These are phyloP conservation scores for Sanguinoderma infundibulare DNA, from an alignment of 1,284 basidiomycete genomes.

Conservation along the genomic window DNA sequence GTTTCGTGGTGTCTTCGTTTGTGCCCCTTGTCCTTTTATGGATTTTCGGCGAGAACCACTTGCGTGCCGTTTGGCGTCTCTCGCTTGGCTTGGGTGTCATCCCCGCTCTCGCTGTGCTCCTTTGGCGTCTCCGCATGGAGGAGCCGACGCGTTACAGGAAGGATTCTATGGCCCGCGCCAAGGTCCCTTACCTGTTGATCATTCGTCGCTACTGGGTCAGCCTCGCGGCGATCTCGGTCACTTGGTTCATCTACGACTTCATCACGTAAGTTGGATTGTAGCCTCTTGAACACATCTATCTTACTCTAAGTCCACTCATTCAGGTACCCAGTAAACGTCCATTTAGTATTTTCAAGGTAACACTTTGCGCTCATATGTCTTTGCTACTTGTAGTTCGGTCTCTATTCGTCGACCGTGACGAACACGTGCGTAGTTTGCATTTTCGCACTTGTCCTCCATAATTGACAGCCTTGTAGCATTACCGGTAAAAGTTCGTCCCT, in stretches of 20 bases:
- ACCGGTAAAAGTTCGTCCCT: slow-evolving; percentile 57
- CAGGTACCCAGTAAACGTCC: slow-evolving; percentile 59
- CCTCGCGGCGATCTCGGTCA: slow-evolving; percentile 69
- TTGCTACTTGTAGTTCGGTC: slow-evolving; percentile 60
- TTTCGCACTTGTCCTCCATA: background rate
- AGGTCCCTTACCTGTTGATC: slow-evolving; percentile 81
- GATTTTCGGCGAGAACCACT: slow-evolving; percentile 86
- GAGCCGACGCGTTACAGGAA: slow-evolving; percentile 77
- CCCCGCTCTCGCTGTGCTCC: slow-evolving; percentile 79
- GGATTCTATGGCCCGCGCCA: slow-evolving; percentile 76
- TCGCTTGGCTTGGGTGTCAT: slow-evolving; percentile 88
- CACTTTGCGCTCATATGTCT: background rate
- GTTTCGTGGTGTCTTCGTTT: slow-evolving; percentile 85
- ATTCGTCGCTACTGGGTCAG: slow-evolving; percentile 81
- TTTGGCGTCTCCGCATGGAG: slow-evolving; percentile 88
- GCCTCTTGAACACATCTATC: background rate
- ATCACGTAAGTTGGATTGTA: slow-evolving; percentile 55
- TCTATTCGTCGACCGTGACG: slow-evolving; percentile 85
- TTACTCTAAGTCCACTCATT: background rate
- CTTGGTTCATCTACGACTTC: slow-evolving; percentile 90
- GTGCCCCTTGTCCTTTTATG: slow-evolving; percentile 85
- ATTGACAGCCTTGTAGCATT: slow-evolving; percentile 45
- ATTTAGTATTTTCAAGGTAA: background rate
- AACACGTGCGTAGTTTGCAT: slow-evolving; percentile 48
- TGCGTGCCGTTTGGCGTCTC: slow-evolving; percentile 87